Evolutionary conservation across 1,284 basidiomycete genomes (phyloP), one percentile per base, ranked within the genome.

Genomic region (Ustilago vetiveriae): DNA sequence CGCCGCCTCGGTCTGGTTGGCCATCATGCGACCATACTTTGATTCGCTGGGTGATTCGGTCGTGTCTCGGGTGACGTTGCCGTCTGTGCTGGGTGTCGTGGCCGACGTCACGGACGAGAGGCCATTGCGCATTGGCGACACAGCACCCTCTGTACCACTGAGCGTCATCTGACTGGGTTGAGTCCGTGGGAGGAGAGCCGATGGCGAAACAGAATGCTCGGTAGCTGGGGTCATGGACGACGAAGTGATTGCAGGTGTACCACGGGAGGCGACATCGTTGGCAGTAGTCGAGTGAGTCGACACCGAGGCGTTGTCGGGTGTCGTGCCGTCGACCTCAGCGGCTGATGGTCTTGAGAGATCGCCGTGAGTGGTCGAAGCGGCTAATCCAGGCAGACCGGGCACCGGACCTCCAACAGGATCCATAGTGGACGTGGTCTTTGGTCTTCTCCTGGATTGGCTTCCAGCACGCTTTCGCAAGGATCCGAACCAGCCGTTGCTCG

Each of bases 401-500:
- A 38, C 3, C 27, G 6, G 19, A 17, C 43, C 33, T 4, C 16
- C 40, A 23, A 45, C 8, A 16, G 54, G 40, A 3, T 70, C 67
- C 29, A 51, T 37, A 16, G 67, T 35, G 6, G 67, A 60, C 1
- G 53, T 48, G 8, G 60, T 62, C 42, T 70, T 70, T 6, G 67
- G 67, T 19, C 67, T 55, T 4, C 67, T 46, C 24, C 43, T 46
- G 7, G 67, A 70, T 43, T 65, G 60, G 35, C 67, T 70, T 13
- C 53, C 58, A 1, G 70, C 57, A 10, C 70, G 59, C 19, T 62
- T 65, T 26, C 70, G 58, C 51, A 72, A 68, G 21, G 63, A 64
- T 21, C 59, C 70, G 40, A 72, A 72, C 70, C 70, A 72, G 35
- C 70, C 60, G 14, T 65, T 65, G 19, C 58, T 44, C 10, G 48